Evolutionary conservation across 768 basidiomycete genomes (phyloP).

Genomic region (Cystofilobasidium capitatum): DNA sequence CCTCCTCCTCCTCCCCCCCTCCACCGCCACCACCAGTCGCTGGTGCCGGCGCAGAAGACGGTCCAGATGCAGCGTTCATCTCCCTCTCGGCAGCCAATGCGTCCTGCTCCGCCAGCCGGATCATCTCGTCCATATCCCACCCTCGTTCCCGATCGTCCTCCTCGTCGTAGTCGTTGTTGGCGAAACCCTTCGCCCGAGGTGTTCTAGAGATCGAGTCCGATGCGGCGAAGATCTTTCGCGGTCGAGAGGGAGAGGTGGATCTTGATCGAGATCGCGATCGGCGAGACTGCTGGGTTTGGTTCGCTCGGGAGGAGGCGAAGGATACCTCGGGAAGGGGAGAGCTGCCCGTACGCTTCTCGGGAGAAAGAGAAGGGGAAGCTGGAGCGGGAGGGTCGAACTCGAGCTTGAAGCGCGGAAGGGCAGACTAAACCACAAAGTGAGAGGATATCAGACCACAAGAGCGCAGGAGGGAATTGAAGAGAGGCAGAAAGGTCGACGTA

Average conservation of each 20-base stretch:
- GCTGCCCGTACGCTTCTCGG: background rate
- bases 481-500: constrained; percentile 40
- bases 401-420: background rate
- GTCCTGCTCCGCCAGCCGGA: constrained; percentile 25
- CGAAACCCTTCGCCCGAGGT: no score
- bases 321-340: background rate
- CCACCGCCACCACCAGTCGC: constrained; percentile 25
- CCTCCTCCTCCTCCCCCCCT: constrained; percentile 29
- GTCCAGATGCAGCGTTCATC: constrained; percentile 14
- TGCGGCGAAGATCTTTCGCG: constrained; percentile 13
- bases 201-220: constrained; percentile 1
- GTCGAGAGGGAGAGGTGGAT: constrained; percentile 28
- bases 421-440: constrained; percentile 28
- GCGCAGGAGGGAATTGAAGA: constrained; percentile 48
- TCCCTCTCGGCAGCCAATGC: constrained; percentile 10
- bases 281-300: background rate
- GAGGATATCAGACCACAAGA: constrained; percentile 72
- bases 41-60: constrained; percentile 32
- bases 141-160: constrained; percentile 39
- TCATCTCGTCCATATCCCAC: constrained; percentile 36
- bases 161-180: constrained; percentile 20
- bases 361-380: background rate
- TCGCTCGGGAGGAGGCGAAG: background rate
- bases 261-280: constrained; percentile 33
- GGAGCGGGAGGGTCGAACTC: background rate